These are phyloP conservation scores for Xylaria multiplex DNA, from an alignment of 2,329 filamentous ascomycete species.

Conservation along the genomic window DNA sequence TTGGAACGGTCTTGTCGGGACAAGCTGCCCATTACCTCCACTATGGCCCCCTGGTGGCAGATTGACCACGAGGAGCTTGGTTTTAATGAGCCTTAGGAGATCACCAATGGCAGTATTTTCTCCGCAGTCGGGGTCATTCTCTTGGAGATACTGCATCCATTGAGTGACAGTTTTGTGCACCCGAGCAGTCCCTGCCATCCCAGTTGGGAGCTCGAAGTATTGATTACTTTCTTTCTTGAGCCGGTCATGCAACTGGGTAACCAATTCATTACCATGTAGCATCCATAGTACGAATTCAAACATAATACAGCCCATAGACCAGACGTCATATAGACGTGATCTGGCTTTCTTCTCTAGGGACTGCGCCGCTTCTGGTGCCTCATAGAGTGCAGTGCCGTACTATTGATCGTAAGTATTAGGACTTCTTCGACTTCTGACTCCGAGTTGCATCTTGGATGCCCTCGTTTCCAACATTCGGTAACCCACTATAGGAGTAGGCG, in stretches of 20 bases:
- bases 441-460: not conserved
- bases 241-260: not conserved
- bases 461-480: not conserved
- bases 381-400: slow-evolving; percentile 1
- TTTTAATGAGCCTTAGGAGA: slow-evolving; percentile 14
- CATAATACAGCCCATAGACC: slow-evolving; percentile 13
- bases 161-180: slow-evolving; percentile 4
- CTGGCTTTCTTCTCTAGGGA: not conserved
- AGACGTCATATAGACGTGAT: slow-evolving; percentile 13
- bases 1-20: not conserved
- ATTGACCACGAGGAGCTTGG: slow-evolving; percentile 19
- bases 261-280: not conserved
- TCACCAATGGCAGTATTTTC: slow-evolving; percentile 14
- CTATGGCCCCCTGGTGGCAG: not conserved
- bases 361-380: slow-evolving; percentile 3
- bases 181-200: not conserved
- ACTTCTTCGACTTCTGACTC: not conserved
- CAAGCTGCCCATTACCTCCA: not conserved
- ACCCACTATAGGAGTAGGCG: not conserved
- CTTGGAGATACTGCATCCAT: slow-evolving; percentile 23
- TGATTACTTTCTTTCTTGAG: not conserved
- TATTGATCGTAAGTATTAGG: not conserved
- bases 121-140: slow-evolving; percentile 22
- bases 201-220: not conserved
- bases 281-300: slow-evolving; percentile 6